phyloP scores from a whole-genome alignment of 495 filamentous ascomycete genomes.

The Penicillium diatomitis region DNA sequence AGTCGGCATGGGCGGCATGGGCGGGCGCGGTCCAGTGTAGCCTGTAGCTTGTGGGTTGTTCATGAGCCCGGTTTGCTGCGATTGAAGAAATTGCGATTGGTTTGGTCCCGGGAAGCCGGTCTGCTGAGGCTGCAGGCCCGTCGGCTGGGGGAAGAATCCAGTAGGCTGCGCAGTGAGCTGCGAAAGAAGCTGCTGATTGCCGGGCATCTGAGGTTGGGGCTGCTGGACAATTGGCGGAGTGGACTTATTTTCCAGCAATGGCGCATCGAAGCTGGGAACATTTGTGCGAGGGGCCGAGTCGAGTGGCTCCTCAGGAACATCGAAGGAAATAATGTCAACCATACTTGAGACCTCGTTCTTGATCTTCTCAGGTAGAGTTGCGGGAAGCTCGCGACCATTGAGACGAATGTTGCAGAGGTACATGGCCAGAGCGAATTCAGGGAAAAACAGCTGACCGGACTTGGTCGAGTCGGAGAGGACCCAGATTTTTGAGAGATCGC shows the following conservation, averaged over 20 bases:
- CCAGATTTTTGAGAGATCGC: constrained; percentile 83
- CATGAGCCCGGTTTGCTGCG: constrained; percentile 42
- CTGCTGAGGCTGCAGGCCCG: constrained; percentile 45
- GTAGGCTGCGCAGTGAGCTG: constrained; percentile 68
- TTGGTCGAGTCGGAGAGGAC: constrained; percentile 95
- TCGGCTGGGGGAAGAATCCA: constrained; percentile 49
- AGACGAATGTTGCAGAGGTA: constrained; percentile 94
- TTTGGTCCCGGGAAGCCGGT: constrained; percentile 37
- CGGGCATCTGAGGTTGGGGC: constrained; percentile 69
- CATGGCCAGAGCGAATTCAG: constrained; percentile 97
- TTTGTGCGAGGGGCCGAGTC: constrained; percentile 48
- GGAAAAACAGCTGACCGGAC: constrained; percentile 92
- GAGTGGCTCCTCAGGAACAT: constrained; percentile 68
- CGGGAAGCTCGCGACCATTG: constrained; percentile 73
- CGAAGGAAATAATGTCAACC: constrained; percentile 99
- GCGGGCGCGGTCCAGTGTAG: constrained; percentile 70
- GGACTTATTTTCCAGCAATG: constrained; percentile 51
- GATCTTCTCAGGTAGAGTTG: constrained; percentile 68
- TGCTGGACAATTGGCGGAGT: constrained; percentile 72
- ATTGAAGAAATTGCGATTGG: constrained; percentile 31
- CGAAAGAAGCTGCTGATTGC: constrained; percentile 66
- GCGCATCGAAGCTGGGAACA: constrained; percentile 68
- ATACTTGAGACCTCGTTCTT: constrained; percentile 98
- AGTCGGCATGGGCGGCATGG: constrained; percentile 92
- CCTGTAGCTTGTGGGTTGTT: constrained; percentile 51